Conservation (phyloP, 176 grass and related monocot species). For the Rhynchospora pubera region DNA sequence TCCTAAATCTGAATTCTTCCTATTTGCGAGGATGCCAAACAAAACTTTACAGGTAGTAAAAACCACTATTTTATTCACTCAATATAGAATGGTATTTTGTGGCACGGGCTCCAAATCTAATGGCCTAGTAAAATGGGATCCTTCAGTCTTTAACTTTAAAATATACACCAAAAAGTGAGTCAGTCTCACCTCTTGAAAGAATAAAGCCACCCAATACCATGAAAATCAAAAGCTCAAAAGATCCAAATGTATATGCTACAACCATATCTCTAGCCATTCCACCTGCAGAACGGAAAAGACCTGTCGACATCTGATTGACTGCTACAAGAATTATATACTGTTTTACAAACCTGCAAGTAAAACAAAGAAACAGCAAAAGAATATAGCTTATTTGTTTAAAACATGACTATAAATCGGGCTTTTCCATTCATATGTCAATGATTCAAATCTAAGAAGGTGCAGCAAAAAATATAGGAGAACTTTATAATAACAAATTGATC, state of each 20-base stretch:
- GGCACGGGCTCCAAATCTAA: not conserved
- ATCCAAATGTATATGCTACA: constrained; percentile 68
- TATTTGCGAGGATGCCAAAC: not conserved
- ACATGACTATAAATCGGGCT: not conserved
- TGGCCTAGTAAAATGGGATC: not conserved
- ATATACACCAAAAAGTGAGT: constrained; percentile 4
- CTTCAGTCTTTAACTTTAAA: not conserved
- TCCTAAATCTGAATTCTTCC: not conserved
- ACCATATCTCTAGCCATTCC: constrained; percentile 69
- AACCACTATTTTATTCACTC: not conserved
- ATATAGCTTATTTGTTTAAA: constrained; percentile 9
- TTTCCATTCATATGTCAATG: not conserved
- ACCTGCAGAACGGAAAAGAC: constrained; percentile 66
- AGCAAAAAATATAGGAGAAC: not conserved
- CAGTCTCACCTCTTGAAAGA: constrained; percentile 49
- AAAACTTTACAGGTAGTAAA: not conserved
- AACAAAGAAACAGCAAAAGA: constrained; percentile 6
- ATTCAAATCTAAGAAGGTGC: not conserved
- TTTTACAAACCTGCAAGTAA: constrained; percentile 65
- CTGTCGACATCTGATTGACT: constrained; percentile 73
- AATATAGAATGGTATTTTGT: not conserved
- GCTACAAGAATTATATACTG: constrained; percentile 61
- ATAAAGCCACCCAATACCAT: constrained; percentile 63
- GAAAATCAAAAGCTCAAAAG: constrained; percentile 51
- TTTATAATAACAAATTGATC: not conserved